phyloP scores from a whole-genome alignment of 2,329 filamentous ascomycete genomes.

The Aspergillus ochraceoroseus region DNA sequence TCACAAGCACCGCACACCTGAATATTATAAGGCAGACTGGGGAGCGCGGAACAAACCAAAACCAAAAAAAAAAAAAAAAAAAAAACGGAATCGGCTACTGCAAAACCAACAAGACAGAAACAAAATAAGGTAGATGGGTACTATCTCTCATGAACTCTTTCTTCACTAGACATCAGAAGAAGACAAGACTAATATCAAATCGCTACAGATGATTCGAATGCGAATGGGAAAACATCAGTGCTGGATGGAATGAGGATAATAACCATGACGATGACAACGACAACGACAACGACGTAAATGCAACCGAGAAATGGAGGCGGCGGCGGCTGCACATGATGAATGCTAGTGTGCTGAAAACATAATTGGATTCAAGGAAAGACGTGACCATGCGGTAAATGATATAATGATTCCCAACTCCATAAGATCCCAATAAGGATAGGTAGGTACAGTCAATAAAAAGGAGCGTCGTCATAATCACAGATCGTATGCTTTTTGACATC shows the following conservation, averaged over 20 bases:
- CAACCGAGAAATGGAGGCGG: constrained; percentile 15
- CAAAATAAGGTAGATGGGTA: no score
- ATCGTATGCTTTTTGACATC: constrained; percentile 29
- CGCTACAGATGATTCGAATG: constrained; percentile 3
- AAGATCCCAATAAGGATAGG: constrained; percentile 21
- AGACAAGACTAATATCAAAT: constrained; percentile 13
- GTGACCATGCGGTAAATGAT: constrained; percentile 18
- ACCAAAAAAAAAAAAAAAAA: constrained; percentile 13
- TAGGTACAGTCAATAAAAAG: constrained; percentile 20
- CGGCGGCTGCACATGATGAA: constrained; percentile 10
- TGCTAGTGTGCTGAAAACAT: constrained; percentile 13
- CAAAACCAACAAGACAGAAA: no score
- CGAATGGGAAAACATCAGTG: no score
- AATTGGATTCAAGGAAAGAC: constrained; percentile 18
- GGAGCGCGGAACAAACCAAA: neutral
- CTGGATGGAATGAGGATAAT: constrained; percentile 7
- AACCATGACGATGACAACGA: constrained; percentile 7
- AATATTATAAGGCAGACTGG: neutral
- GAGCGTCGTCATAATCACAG: constrained; percentile 25
- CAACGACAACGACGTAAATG: constrained; percentile 8
- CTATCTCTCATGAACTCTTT: no score
- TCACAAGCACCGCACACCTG: no score
- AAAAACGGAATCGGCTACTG: constrained; percentile 16
- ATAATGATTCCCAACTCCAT: constrained; percentile 21
- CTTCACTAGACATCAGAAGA: no score